These are phyloP conservation scores for Apostasia shenzhenica DNA, from an alignment of 106 monocot genomes.

Conservation along the genomic window DNA sequence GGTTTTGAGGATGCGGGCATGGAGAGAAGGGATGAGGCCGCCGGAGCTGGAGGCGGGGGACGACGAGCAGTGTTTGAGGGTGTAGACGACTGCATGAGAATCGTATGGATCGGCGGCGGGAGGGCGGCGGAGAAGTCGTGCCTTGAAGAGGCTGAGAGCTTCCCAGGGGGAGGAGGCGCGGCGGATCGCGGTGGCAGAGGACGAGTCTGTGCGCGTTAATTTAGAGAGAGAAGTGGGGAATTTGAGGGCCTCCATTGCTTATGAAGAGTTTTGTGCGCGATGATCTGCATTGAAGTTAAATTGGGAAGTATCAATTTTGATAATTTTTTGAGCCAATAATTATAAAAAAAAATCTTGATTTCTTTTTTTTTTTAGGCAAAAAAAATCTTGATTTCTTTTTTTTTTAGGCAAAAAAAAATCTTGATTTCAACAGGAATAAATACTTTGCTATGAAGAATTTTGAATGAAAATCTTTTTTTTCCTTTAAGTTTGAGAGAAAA, in stretches of 20 bases:
- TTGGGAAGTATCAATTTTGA: too few species aligned
- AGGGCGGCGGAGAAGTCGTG: background rate
- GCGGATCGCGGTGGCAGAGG: slow-evolving; percentile 24
- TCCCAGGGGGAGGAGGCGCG: slow-evolving; percentile 15
- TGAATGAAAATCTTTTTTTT: too few species aligned
- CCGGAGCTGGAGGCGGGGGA: slow-evolving; percentile 5
- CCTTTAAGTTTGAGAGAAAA: too few species aligned
- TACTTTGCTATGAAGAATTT: too few species aligned
- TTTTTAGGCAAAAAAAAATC: too few species aligned
- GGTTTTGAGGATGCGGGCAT: slow-evolving; percentile 51
- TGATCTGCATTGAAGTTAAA: too few species aligned
- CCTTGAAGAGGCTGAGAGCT: slow-evolving; percentile 34
- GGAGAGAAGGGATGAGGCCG: slow-evolving; percentile 32
- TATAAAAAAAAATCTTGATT: too few species aligned
- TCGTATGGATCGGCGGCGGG: slow-evolving; percentile 7
- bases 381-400: too few species aligned
- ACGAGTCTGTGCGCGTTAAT: slow-evolving; percentile 1
- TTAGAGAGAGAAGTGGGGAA: background rate
- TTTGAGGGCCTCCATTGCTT: background rate
- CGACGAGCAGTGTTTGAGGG: slow-evolving; percentile 38
- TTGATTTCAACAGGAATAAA: too few species aligned
- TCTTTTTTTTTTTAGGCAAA: too few species aligned
- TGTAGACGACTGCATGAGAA: slow-evolving; percentile 41
- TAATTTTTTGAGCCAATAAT: too few species aligned
- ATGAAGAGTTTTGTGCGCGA: too few species aligned